Evolutionary conservation across 257 asterid genomes (phyloP).

Genomic region (Cinchona pubescens): DNA sequence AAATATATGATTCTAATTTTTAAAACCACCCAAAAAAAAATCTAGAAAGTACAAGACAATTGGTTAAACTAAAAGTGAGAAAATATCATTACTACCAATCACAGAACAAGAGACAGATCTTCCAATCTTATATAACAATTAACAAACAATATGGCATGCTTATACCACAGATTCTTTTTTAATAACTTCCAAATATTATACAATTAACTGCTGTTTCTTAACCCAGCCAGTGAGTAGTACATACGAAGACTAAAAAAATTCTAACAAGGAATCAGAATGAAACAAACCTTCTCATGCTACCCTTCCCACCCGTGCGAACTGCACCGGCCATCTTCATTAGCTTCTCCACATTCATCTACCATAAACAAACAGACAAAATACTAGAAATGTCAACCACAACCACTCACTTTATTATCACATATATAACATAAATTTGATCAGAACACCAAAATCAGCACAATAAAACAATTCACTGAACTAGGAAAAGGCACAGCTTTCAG

Average conservation of each 20-base stretch:
- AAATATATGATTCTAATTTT: neutral
- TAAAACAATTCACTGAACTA: neutral
- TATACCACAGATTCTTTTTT: neutral
- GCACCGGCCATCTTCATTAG: slow-evolving; percentile 76
- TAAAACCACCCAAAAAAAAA: too few species aligned
- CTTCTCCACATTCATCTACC: slow-evolving; percentile 77
- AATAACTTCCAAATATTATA: neutral
- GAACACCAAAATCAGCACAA: neutral
- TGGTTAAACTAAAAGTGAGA: neutral
- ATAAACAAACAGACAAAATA: neutral
- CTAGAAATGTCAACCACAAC: neutral
- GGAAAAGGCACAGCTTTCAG: neutral
- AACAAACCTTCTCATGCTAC: slow-evolving; percentile 65
- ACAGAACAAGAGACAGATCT: neutral
- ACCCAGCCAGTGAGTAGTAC: too few species aligned
- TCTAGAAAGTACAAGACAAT: neutral
- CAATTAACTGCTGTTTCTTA: too few species aligned
- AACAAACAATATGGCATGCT: neutral
- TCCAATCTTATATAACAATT: neutral
- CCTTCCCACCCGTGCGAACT: slow-evolving; percentile 78
- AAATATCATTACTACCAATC: neutral
- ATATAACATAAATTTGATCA: neutral
- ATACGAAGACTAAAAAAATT: neutral
- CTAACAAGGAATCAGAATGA: neutral
- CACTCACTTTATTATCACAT: neutral